These are phyloP conservation scores for Metschnikowia peoriensis DNA, from an alignment of 805 yeast genomes.

Conservation along the genomic window DNA sequence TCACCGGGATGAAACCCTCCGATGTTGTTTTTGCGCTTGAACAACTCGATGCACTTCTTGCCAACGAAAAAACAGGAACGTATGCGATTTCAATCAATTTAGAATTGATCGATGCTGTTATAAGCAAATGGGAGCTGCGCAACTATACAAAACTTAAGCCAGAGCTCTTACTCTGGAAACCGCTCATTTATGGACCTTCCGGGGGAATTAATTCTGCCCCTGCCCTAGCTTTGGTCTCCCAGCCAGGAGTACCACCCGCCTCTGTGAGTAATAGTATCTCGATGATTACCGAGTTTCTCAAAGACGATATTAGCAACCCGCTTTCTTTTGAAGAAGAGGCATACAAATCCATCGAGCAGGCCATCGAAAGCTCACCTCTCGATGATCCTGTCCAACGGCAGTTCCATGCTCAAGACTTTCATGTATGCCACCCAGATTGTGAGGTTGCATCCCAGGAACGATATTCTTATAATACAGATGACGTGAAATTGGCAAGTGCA, in stretches of 20 bases:
- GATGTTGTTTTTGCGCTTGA: slow-evolving; percentile 89
- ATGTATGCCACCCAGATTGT: slow-evolving; percentile 16
- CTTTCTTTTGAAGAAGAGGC: slow-evolving; percentile 59
- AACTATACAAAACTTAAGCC: slow-evolving; percentile 52
- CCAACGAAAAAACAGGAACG: slow-evolving; percentile 40
- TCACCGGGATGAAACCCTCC: slow-evolving; percentile 83
- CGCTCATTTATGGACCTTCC: slow-evolving; percentile 79
- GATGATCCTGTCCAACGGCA: not conserved
- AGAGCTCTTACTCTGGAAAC: slow-evolving; percentile 69
- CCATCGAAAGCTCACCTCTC: slow-evolving; percentile 11
- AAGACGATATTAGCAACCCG: slow-evolving; percentile 67
- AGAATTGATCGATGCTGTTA: slow-evolving; percentile 37
- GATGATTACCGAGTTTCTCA: slow-evolving; percentile 55
- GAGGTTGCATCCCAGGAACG: slow-evolving; percentile 10
- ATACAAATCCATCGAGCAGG: slow-evolving; percentile 40
- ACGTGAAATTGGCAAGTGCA: slow-evolving; percentile 9
- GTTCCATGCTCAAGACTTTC: not conserved
- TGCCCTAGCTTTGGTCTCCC: slow-evolving; percentile 27
- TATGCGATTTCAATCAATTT: slow-evolving; percentile 58
- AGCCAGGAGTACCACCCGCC: slow-evolving; percentile 8
- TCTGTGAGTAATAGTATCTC: slow-evolving; percentile 50
- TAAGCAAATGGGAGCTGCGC: slow-evolving; percentile 54
- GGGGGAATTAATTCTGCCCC: slow-evolving; percentile 76
- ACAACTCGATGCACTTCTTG: slow-evolving; percentile 59
- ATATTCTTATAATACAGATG: slow-evolving; percentile 3